Base-by-base conservation (phyloP, 805 yeast species). In the Ogataea nonfermentans region DNA sequence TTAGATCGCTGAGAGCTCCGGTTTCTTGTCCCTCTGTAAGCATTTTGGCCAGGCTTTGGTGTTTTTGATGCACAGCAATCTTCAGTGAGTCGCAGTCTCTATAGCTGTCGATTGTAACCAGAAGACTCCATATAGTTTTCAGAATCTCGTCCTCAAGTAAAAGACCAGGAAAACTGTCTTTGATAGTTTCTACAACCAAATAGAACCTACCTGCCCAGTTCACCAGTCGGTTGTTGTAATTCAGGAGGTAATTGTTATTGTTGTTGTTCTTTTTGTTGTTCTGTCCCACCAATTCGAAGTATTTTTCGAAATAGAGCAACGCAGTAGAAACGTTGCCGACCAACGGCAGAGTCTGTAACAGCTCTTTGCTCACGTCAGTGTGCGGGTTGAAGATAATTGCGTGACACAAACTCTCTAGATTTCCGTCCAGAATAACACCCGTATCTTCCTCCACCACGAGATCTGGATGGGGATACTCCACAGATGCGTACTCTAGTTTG, bases 401-500 rank as follows among this genome's bases (percentile, higher is more conserved):
- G 62, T 90, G 97, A 40, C 90, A 77, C 25, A 89, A 68, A 32
- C 89, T 75, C 58, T 89, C 96, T 9, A 76, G 54, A 0, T 86
- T 57, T 13, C 86, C 86, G 15, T 74, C 69, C 6, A 70, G 47
- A 20, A 73, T 66, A 12, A 52, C 46, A 13, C 73, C 72, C 14
- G 74, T 71, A 4, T 64, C 56, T 12, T 60, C 56, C 52, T 81
- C 86, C 41, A 76, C 45, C 24, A 62, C 67, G 20, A 81, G 55
- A 32, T 74, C 78, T 5, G 88, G 88, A 52, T 82, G 90, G 8
- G 85, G 84, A 44, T 68, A 75, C 3, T 54, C 57, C 19, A 68
- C 67, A 6, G 74, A 72, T 9, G 61, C 32, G 42, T 71, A 70
- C 22, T 43, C 19, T 23, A 59, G 41, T 10, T 39, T 41, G 14